Percentiles rank a stretch among this genome's conserved stretches.
Evolutionary conservation across 208 protist species (phyloP).

Genomic region (Acanthamoeba triangularis): DNA sequence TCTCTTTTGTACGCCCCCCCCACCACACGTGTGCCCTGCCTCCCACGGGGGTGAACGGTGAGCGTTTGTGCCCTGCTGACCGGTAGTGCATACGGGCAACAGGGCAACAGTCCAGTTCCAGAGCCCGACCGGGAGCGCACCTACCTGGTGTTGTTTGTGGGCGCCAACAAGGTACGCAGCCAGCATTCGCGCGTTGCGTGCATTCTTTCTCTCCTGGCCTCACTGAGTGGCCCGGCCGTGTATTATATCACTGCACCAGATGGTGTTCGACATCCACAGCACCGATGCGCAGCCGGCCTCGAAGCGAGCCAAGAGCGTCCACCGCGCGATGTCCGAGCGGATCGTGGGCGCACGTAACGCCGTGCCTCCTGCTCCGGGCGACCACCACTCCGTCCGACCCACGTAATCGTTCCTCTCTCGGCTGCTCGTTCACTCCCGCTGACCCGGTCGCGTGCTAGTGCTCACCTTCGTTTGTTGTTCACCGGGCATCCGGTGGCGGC

Average conservation of each 20-base stretch:
- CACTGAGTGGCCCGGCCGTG: neutral
- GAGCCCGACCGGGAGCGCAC: neutral
- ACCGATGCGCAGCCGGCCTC: neutral
- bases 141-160: constrained; percentile 16
- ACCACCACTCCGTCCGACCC: neutral
- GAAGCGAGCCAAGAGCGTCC: neutral
- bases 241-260: neutral
- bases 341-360: neutral
- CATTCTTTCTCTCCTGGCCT: neutral
- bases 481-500: neutral
- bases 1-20: constrained; percentile 25
- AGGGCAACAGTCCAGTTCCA: neutral
- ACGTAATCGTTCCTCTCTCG: too few species aligned
- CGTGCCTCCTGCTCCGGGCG: neutral
- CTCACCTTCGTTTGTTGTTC: too few species aligned
- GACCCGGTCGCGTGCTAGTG: neutral
- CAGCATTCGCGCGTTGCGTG: neutral
- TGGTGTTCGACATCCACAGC: neutral
- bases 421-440: too few species aligned
- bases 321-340: neutral
- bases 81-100: neutral
- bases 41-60: neutral
- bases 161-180: constrained; percentile 30
- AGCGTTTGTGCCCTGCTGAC: neutral
- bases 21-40: neutral